Base-by-base conservation (phyloP, 2,329 filamentous ascomycete species). In the Epichloe brachyelytri region DNA sequence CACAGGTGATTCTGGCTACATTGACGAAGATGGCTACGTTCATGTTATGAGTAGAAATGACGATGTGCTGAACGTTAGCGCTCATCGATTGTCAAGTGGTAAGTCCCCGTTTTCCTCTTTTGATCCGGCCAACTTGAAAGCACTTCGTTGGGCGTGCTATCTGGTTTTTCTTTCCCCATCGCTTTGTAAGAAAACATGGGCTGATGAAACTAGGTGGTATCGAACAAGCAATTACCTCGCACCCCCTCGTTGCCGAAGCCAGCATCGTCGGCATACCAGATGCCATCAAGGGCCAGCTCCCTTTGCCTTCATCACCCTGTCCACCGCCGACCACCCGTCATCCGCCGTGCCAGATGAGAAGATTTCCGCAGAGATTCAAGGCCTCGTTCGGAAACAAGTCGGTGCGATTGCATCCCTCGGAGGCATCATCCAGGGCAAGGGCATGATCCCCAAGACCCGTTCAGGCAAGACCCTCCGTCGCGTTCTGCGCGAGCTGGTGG, bases 1-100 rank as follows among this genome's bases (percentile, higher is more conserved):
- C 63, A 96, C 90, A 0, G 91, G 90, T 2, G 90, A 97, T 63
- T 85, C 88, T 0, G 90, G 91, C 0, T 82, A 89, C 73, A 81
- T 96, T 52, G 90, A 96, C 62, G 65, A 76, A 14, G 83, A 91
- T 40, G 79, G 79, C 4, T 82, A 82, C 58, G 74, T 83, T 40
- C 76, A 78, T 56, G 78, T 83, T 57, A 82, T 83, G 79, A 76
- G 76, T 40, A 69, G 80, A 40, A 75, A 72, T 34, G 90, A 96
- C 69, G 90, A 96, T 65, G 85, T 96, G 53, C 89, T 96, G 62
- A 96, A 96, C 62, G 90, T 95, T n/a, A 90, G 89, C 40, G 89
- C 90, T 5, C 90, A 96, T 70, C 80, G 90, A 14, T 83, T 96
- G 54, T 91, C 86, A 56, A 95, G 89, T 11, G 88, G 86, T 86